Percentiles rank a stretch among this genome's conserved stretches.
These are phyloP conservation scores for Saururus chinensis DNA, from an alignment of 164 flowering plant species.

Conservation along the genomic window DNA sequence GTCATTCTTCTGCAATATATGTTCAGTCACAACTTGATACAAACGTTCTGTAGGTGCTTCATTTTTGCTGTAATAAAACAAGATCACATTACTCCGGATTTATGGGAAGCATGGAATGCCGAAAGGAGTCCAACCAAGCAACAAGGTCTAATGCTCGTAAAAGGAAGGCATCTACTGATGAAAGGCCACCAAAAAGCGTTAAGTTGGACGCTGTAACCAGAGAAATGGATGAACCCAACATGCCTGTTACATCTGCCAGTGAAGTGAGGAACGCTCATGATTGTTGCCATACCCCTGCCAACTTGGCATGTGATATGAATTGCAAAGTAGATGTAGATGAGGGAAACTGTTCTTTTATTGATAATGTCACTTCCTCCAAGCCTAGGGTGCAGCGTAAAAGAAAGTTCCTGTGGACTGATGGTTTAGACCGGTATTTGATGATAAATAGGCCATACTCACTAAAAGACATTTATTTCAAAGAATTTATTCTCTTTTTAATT, in stretches of 20 bases:
- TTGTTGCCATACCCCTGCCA: constrained; percentile 8
- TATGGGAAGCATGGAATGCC: constrained; percentile 14
- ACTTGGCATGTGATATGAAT: constrained; percentile 17
- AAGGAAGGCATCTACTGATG: constrained; percentile 28
- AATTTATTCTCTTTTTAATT: background rate
- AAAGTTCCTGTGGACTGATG: constrained; percentile 66
- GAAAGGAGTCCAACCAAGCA: constrained; percentile 8
- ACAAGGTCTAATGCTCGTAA: constrained; percentile 26
- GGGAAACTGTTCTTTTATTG: constrained; percentile 16
- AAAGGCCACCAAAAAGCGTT: constrained; percentile 18
- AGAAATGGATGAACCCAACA: constrained; percentile 8
- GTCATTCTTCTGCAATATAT: background rate
- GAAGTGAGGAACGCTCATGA: constrained; percentile 10
- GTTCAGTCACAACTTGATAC: background rate
- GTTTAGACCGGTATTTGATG: constrained; percentile 55
- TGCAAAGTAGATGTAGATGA: constrained; percentile 25
- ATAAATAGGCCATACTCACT: background rate
- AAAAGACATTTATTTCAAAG: background rate
- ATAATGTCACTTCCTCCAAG: constrained; percentile 25
- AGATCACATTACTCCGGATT: constrained; percentile 25
- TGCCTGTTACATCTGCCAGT: constrained; percentile 7
- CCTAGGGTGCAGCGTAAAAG: constrained; percentile 30
- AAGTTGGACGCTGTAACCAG: constrained; percentile 13
- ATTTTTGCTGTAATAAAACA: constrained; percentile 51
- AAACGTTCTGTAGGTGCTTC: constrained; percentile 69